Evolutionary conservation across 2,329 filamentous ascomycete species (phyloP).

Genomic region (Xylariaceae sp.): DNA sequence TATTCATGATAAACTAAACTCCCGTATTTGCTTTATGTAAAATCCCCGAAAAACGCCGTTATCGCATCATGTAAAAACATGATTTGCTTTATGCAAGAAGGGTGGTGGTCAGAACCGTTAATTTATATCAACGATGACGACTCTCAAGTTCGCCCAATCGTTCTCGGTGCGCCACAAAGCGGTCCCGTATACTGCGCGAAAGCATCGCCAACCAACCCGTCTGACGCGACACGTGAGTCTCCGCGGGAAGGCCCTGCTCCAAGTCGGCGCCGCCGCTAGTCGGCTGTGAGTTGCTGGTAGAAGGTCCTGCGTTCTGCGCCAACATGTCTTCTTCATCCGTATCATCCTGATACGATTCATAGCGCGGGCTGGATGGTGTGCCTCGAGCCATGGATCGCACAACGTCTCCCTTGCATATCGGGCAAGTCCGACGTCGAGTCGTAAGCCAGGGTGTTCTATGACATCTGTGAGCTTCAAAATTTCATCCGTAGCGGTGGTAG

Average conservation of each 20-base stretch:
- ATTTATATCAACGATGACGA: slow-evolving; percentile 13
- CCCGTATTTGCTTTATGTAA: no score
- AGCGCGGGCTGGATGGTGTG: slow-evolving; percentile 45
- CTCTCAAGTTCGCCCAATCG: slow-evolving; percentile 5
- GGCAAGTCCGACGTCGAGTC: slow-evolving; percentile 90
- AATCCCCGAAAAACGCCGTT: slow-evolving; percentile 7
- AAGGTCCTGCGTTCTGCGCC: slow-evolving; percentile 20
- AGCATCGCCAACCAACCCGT: slow-evolving; percentile 38
- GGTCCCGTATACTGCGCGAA: slow-evolving; percentile 29
- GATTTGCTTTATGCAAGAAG: slow-evolving; percentile 16
- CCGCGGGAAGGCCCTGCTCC: slow-evolving; percentile 38
- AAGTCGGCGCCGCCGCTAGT: slow-evolving; percentile 33
- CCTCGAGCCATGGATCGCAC: slow-evolving; percentile 61
- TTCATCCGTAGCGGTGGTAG: slow-evolving; percentile 1
- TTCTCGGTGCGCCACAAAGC: slow-evolving; percentile 14
- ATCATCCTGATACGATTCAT: slow-evolving; percentile 52
- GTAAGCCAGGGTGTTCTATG: slow-evolving; percentile 90
- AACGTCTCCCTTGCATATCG: slow-evolving; percentile 97
- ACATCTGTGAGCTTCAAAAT: slow-evolving; percentile 23
- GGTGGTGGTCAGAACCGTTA: neutral
- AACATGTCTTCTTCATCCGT: slow-evolving; percentile 38
- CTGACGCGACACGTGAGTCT: slow-evolving; percentile 22
- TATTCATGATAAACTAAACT: neutral
- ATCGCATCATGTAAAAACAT: slow-evolving; percentile 10
- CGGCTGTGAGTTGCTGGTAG: slow-evolving; percentile 21